Evolutionary conservation across 495 filamentous ascomycete species (phyloP), one percentile per base, ranked within the genome.

Genomic region (Aspergillus leporis): DNA sequence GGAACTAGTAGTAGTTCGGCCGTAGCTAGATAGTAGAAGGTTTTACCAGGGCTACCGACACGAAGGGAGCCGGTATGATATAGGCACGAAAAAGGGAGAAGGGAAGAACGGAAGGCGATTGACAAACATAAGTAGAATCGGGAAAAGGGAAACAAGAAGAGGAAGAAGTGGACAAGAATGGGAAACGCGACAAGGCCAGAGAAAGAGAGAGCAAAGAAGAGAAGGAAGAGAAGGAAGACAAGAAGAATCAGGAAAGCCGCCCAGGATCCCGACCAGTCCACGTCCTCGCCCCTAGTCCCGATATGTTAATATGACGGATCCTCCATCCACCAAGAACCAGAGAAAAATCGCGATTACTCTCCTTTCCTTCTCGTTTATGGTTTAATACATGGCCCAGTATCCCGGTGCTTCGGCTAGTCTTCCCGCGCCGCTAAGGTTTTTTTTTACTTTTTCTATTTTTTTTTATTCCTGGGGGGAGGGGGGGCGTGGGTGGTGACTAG

Each of bases 291-390:
- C 74, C 75, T 78, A 78, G 72, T 76, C 75, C 75, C 74, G 66
- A 78, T 75, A 67, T 65, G 75, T 76, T 74, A 74, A 76, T 78
- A 78, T 78, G 75, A 78, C 75, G 75, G 74, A 76, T 77, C 72
- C 72, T 70, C 66, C 67, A 61, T 62, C 59, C 62, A 64, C 62
- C 59, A 68, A 58, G 66, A 70, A 70, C 65, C 68, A 70, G 58
- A 66, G 65, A 67, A 61, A 65, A 60, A 36, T 45, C 49, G 32
- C 40, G 31, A 56, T 46, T 14, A 51, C 54, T 61, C 36, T 53
- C 32, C 38, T 60, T 59, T 59, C 38, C 58, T 61, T 58, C 54
- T 59, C 49, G 38, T 56, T 56, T 52, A 49, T 53, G 31, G 34
- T 49, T 56, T 54, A 30, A 48, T 40, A 53, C 53, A 57, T 54